phyloP scores from a whole-genome alignment of 768 basidiomycete species.

The Boletus sp. region DNA sequence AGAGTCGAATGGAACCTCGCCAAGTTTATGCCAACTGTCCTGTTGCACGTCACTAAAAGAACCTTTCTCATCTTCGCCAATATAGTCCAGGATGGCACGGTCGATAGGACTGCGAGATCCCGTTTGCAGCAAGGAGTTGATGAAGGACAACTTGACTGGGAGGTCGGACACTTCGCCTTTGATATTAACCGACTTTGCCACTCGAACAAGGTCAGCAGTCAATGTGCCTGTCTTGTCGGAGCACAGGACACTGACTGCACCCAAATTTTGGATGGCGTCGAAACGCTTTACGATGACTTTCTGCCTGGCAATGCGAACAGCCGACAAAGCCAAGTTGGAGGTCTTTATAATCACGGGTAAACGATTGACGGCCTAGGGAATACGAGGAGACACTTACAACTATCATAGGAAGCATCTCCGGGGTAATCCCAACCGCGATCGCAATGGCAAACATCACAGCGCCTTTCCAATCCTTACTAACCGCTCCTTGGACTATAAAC shows the following conservation, averaged over 20 bases:
- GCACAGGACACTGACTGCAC: constrained; percentile 52
- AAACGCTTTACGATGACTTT: constrained; percentile 63
- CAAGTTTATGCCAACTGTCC: constrained; percentile 30
- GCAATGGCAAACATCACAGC: constrained; percentile 34
- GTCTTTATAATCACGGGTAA: constrained; percentile 45
- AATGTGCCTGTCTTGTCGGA: constrained; percentile 69
- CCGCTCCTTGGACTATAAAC: constrained; percentile 31
- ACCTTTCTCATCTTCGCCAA: constrained; percentile 14
- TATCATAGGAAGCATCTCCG: constrained; percentile 36
- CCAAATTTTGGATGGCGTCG: constrained; percentile 62
- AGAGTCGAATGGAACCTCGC: constrained; percentile 38
- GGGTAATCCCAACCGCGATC: constrained; percentile 31
- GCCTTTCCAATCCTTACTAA: constrained; percentile 32
- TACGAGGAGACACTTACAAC: constrained; percentile 20
- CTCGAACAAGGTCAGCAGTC: constrained; percentile 41
- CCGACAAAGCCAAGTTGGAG: constrained; percentile 58
- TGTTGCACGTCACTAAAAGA: constrained; percentile 4
- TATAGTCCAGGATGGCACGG: constrained; percentile 32
- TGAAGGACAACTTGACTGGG: constrained; percentile 29
- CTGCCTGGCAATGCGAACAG: constrained; percentile 51
- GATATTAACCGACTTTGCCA: constrained; percentile 28
- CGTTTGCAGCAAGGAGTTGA: constrained; percentile 35
- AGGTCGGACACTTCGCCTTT: constrained; percentile 23
- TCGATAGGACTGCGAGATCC: constrained; percentile 38
- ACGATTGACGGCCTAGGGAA: not conserved